Evolutionary conservation across 495 filamentous ascomycete species (phyloP).

Genomic region (Xylaria sp.): DNA sequence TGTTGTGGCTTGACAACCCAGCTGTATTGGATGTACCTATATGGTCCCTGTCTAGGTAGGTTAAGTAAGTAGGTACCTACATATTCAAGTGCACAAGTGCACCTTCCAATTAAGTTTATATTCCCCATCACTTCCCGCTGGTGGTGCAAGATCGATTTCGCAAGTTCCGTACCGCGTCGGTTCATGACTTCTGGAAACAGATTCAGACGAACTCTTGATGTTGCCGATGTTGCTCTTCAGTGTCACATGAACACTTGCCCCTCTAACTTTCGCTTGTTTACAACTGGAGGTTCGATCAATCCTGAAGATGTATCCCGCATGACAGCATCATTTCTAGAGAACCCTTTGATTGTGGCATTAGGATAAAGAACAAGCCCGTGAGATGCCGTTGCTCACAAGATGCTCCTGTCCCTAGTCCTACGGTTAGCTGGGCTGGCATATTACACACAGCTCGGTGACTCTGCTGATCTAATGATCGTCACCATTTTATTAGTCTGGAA

Average conservation of each 20-base stretch:
- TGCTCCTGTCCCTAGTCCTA: background rate
- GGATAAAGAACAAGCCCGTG: background rate
- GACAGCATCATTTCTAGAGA: background rate
- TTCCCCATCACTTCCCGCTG: background rate
- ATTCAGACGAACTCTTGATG: background rate
- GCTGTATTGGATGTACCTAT: no score
- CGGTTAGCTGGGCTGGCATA: background rate
- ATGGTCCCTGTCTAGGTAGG: no score
- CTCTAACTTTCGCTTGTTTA: background rate
- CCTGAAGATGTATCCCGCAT: background rate
- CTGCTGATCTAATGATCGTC: background rate
- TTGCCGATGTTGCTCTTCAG: background rate
- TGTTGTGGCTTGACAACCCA: conserved; percentile 1
- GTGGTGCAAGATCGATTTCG: background rate
- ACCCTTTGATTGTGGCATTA: background rate
- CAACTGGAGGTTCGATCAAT: background rate
- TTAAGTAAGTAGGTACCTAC: no score
- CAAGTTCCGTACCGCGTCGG: background rate
- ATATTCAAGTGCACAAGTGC: no score
- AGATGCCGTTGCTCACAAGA: background rate
- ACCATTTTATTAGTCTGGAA: background rate
- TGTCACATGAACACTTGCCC: background rate
- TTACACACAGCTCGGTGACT: background rate
- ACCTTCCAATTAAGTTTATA: no score
- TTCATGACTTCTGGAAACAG: background rate